Conservation (phyloP, 2,329 filamentous ascomycete genomes). For the Plenodomus tracheiphilus region DNA sequence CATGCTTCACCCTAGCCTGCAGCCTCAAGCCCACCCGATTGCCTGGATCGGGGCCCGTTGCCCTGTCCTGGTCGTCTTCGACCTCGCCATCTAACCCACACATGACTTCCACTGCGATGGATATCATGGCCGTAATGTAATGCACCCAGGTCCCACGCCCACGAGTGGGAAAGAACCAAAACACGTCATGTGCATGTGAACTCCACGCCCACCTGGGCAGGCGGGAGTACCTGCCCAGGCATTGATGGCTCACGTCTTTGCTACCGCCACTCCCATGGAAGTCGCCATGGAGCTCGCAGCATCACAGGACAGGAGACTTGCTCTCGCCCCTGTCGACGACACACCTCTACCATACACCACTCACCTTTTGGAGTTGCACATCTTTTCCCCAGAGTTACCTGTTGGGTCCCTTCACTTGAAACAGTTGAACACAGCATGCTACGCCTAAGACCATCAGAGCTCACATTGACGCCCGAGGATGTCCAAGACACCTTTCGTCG, state of each 20-base stretch:
- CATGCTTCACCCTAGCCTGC: background rate
- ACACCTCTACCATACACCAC: background rate
- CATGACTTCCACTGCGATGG: background rate
- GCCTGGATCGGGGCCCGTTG: background rate
- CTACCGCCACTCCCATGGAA: background rate
- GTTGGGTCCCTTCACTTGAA: constrained; percentile 8
- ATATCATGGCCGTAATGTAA: no score
- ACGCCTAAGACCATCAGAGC: constrained; percentile 41
- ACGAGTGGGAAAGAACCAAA: no score
- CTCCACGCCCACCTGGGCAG: no score
- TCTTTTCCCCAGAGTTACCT: constrained; percentile 9
- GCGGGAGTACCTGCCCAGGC: no score
- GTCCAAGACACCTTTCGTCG: constrained; percentile 40
- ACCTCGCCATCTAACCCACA: background rate
- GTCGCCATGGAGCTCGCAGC: background rate
- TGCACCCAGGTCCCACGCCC: no score
- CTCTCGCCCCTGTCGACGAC: background rate
- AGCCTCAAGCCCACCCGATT: background rate
- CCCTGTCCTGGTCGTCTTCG: background rate
- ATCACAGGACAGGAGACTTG: background rate
- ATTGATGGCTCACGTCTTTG: background rate
- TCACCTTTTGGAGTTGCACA: constrained; percentile 19
- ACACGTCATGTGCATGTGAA: no score
- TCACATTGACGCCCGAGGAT: constrained; percentile 42
- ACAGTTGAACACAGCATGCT: constrained; percentile 31